phyloP scores from a whole-genome alignment of 2,329 filamentous ascomycete genomes.

The Phialophora expanda region DNA sequence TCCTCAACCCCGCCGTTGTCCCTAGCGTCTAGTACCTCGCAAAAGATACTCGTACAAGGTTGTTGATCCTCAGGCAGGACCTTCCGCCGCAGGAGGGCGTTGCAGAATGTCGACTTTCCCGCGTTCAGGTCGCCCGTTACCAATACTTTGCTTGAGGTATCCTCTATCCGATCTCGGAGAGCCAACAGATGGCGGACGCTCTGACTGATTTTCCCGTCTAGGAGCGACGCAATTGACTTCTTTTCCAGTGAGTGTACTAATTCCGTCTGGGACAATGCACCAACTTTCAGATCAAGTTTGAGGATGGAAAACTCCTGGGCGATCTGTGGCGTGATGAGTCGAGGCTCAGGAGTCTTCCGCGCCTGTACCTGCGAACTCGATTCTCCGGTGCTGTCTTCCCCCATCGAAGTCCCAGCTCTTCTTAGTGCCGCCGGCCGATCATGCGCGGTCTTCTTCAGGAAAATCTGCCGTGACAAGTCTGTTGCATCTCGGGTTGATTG shows the following conservation, averaged over 20 bases:
- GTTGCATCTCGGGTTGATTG: conserved; percentile 45
- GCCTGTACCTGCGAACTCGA: conserved; percentile 73
- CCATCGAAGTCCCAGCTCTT: conserved; percentile 74
- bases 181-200: conserved; percentile 89
- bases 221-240: conserved; percentile 80
- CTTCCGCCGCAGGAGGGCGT: conserved; percentile 90
- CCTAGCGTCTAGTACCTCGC: conserved; percentile 89
- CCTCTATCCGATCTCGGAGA: conserved; percentile 90
- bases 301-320: conserved; percentile 94
- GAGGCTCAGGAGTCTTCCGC: conserved; percentile 69
- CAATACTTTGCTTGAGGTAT: conserved; percentile 94
- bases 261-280: conserved; percentile 82
- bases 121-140: conserved; percentile 96
- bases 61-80: conserved; percentile 96
- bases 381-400: conserved; percentile 63
- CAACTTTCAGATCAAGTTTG: conserved; percentile 92
- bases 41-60: conserved; percentile 97
- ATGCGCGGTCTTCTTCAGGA: conserved; percentile 39
- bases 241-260: conserved; percentile 95
- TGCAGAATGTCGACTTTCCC: conserved; percentile 98
- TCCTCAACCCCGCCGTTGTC: conserved; percentile 93
- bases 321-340: conserved; percentile 88
- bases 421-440: conserved; percentile 60
- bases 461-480: conserved; percentile 43
- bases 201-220: conserved; percentile 92